Conservation (phyloP, 805 yeast genomes). For the Spencermartinsiella europaea region DNA sequence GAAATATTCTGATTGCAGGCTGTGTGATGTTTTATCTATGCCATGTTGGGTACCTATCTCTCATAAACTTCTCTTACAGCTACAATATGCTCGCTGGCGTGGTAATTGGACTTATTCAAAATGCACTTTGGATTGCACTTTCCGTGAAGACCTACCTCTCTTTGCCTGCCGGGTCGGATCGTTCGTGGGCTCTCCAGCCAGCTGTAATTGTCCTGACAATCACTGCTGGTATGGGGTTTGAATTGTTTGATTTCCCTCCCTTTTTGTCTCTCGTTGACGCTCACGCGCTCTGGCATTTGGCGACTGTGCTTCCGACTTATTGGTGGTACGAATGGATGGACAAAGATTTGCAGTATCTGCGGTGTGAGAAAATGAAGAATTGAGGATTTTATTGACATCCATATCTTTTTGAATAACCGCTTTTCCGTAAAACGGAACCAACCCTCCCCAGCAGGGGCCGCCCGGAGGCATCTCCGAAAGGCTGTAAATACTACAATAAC, state of each 20-base stretch:
- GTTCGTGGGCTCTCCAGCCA: slow-evolving; percentile 48
- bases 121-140: slow-evolving; percentile 45
- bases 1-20: slow-evolving; percentile 36
- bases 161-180: background rate
- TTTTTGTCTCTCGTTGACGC: slow-evolving; percentile 71
- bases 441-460: too few species aligned
- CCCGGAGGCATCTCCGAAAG: too few species aligned
- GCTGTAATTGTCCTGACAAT: slow-evolving; percentile 48
- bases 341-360: slow-evolving; percentile 25
- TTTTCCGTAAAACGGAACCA: too few species aligned
- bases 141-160: slow-evolving; percentile 25
- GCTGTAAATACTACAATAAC: background rate
- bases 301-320: slow-evolving; percentile 77
- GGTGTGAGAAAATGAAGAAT: slow-evolving; percentile 7
- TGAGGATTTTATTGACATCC: background rate
- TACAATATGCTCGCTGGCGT: slow-evolving; percentile 93
- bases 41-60: slow-evolving; percentile 62
- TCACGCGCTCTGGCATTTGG: slow-evolving; percentile 89
- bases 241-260: slow-evolving; percentile 84
- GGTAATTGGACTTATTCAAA: slow-evolving; percentile 69
- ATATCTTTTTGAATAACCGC: background rate
- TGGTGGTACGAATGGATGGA: slow-evolving; percentile 58
- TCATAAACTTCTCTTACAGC: slow-evolving; percentile 78
- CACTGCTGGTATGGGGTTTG: slow-evolving; percentile 77
- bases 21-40: slow-evolving; percentile 49